Base-by-base conservation (phyloP, 106 monocot genomes). In the Amphibolis antarctica region DNA sequence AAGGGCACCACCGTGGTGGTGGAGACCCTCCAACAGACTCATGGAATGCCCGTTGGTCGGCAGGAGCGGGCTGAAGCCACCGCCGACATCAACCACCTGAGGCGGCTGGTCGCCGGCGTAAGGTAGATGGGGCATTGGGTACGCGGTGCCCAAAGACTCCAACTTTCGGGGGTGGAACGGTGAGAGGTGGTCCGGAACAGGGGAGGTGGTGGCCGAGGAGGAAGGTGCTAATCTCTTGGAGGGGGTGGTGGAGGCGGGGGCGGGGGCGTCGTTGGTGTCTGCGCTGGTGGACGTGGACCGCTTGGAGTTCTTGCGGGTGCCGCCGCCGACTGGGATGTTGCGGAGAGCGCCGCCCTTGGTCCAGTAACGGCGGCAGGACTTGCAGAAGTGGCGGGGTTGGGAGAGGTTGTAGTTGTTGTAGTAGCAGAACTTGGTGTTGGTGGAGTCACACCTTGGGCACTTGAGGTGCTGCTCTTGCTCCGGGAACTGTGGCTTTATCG, bases 381-480 rank as follows among this genome's bases (percentile, higher is more conserved):
- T 79, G 79, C 79, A 79, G 66, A 74, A 74, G 70, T 79, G 74
- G 60, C 74, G 74, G n/a, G 74, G 78, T 44, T 71, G 72, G 43
- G 73, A 73, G 66, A 58, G 66, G 55, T 73, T 73, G 73, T 73
- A 73, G 66, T 73, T 73, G 58, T 73, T 73, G 73, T 73, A 73
- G 47, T 73, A 73, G 50, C 73, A 73, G 65, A 73, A 73, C 57
- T 73, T 73, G 57, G 73, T 73, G 73, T 66, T 73, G 48, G 66
- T 73, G 21, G 73, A 73, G n/a, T 73, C 73, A 30, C 73, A 73
- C 6, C 73, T 65, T 12, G 73, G 73, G 50, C 73, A 73, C n/a
- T 59, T 66, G 28, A 73, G 66, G 49, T 60, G 65, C 59, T 65
- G 66, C 66, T 73, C 31, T 22, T 73, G 45, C 64, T 64, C 44